Evolutionary conservation across 306 rosid genomes (phyloP).

Genomic region (Quercus dentata): DNA sequence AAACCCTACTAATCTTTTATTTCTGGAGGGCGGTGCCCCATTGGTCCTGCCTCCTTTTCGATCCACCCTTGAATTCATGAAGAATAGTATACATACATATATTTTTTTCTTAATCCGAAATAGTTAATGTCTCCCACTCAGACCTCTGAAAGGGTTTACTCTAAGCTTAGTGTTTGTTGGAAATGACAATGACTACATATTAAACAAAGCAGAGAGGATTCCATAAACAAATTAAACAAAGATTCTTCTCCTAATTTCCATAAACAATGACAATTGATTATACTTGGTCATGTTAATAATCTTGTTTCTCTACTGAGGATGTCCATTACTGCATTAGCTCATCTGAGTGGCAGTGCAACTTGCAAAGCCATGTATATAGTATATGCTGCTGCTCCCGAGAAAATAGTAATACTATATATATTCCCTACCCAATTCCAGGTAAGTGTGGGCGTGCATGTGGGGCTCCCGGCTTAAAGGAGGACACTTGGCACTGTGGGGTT

Average conservation of each 20-base stretch:
- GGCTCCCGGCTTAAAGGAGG: not conserved
- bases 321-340: not conserved
- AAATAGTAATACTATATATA: not conserved
- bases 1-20: too few relatives aligned
- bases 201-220: not conserved
- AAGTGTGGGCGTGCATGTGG: not conserved
- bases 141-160: not conserved
- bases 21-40: too few relatives aligned
- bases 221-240: slow-evolving; percentile 12
- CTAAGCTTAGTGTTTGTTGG: not conserved
- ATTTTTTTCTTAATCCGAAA: not conserved
- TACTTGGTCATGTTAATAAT: not conserved
- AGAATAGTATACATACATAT: not conserved
- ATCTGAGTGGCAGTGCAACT: slow-evolving; percentile 2
- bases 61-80: not conserved
- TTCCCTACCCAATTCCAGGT: not conserved
- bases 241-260: too few relatives aligned
- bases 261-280: not conserved
- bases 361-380: slow-evolving; percentile 7
- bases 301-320: not conserved
- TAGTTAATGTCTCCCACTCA: not conserved
- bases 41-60: too few relatives aligned
- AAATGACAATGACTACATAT: not conserved
- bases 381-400: not conserved
- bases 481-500: too few relatives aligned